These are phyloP conservation scores for Trichophyton verrucosum DNA, from an alignment of 2,329 filamentous ascomycete genomes.

Conservation along the genomic window DNA sequence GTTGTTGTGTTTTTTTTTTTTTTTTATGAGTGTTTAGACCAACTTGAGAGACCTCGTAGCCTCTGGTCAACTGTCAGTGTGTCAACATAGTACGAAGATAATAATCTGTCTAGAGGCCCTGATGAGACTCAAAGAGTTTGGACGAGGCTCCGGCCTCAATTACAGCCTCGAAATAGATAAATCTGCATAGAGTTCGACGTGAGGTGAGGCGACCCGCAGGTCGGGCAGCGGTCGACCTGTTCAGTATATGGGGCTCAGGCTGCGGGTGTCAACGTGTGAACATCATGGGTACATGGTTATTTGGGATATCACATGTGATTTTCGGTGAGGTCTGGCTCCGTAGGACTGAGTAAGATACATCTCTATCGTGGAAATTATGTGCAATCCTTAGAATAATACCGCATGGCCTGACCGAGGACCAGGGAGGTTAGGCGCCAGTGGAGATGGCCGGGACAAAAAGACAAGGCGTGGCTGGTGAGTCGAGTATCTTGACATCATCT, in stretches of 20 bases:
- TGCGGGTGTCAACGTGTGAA: neutral
- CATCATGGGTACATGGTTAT: neutral
- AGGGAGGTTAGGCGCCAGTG: neutral
- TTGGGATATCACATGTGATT: neutral
- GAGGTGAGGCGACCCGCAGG: neutral
- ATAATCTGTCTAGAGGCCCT: neutral
- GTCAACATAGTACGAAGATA: neutral
- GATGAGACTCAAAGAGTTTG: neutral
- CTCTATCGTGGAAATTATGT: neutral
- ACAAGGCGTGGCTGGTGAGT: neutral
- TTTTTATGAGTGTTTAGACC: neutral
- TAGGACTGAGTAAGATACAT: neutral
- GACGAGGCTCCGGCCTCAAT: neutral
- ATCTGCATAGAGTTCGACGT: neutral
- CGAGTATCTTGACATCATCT: neutral
- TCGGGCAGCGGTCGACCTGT: neutral
- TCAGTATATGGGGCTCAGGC: neutral
- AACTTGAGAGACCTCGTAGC: neutral
- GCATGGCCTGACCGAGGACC: neutral
- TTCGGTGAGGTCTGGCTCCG: neutral
- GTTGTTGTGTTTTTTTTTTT: too few relatives aligned
- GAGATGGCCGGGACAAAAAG: neutral
- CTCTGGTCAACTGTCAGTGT: neutral
- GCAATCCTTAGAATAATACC: neutral
- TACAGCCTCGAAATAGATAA: neutral